Evolutionary conservation across 1,139 yeast species (phyloP).

Genomic region (Taphrina betulina): DNA sequence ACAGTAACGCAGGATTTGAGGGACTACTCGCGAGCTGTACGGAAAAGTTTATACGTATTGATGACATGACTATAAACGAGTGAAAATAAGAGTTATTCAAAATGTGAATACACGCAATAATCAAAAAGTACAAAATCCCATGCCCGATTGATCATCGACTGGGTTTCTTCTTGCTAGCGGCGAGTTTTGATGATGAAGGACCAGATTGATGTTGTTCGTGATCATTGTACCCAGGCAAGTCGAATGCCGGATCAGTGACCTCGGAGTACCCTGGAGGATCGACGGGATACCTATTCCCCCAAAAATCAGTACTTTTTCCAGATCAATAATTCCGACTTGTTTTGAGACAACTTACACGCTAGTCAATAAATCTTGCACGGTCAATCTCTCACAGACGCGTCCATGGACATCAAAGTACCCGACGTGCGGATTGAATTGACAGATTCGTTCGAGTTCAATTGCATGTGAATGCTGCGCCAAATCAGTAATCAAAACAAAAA

Average conservation of each 20-base stretch:
- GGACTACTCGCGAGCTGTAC: constrained; percentile 15
- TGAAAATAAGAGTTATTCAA: neutral
- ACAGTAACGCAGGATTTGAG: constrained; percentile 7
- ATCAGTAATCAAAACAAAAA: too few relatives aligned
- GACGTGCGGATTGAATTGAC: constrained; percentile 13
- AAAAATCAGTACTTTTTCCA: too few relatives aligned
- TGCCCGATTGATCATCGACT: too few relatives aligned
- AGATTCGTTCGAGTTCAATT: constrained; percentile 6
- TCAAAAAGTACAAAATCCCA: too few relatives aligned
- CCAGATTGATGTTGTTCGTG: too few relatives aligned
- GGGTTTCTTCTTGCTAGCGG: neutral
- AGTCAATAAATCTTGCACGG: constrained; percentile 6
- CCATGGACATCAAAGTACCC: constrained; percentile 18
- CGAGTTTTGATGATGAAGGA: too few relatives aligned
- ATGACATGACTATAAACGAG: neutral
- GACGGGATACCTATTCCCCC: too few relatives aligned
- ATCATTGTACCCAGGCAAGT: constrained; percentile 2
- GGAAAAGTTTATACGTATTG: constrained; percentile 4
- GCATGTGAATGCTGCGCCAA: constrained; percentile 18
- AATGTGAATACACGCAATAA: too few relatives aligned
- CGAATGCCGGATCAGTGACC: constrained; percentile 4
- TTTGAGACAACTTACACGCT: too few relatives aligned
- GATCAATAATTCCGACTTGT: too few relatives aligned
- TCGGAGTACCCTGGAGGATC: constrained; percentile 16
- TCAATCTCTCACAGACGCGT: constrained; percentile 5